Base-by-base conservation (phyloP, 306 rosid genomes). In the Medicago truncatula region DNA sequence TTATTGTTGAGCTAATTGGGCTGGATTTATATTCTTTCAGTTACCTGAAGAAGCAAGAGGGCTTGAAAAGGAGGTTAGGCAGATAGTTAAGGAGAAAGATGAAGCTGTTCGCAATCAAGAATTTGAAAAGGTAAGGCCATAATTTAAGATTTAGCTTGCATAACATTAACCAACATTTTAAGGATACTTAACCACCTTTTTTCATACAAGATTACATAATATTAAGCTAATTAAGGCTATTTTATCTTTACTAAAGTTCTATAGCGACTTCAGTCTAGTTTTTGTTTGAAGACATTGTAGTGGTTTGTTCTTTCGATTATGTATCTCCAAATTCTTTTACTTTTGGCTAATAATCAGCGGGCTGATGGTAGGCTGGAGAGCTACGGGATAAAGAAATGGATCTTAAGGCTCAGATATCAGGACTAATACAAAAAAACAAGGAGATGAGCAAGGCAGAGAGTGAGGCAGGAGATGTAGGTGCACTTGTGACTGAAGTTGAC, bases 381-480 rank as follows among this genome's bases (percentile, higher is more conserved):
- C 83, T 93, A 36, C 91, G 98, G 20, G 98, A 93, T 77, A 88
- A 78, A 86, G 98, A 93, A 87, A 93, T 91, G 93, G 98, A 93
- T 79, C 88, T 91, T 0, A 91, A 89, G 89, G 78, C 93, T n/a
- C 95, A 93, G 84, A 93, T 93, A 67, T 84, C 97, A 9, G 80
- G 91, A 67, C 76, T 93, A 46, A 85, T 90, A 28, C 93, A 89
- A 65, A 93, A 93, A 83, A 96, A 96, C 82, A 93, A 91, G 81
- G 98, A 93, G 80, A 93, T 93, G 97, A 89, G 89, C 77, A 93
- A 93, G 87, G 98, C 98, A 36, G 98, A 93, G 85, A 91, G 86
- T 11, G 98, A 93, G 87, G 96, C 96, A 46, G 97, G 96, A 50
- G 97, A 91, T 82, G 93, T 38, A 53, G 97, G 97, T 50, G 88